A percentile compares a stretch with the other conserved stretches of the same genome.
These are phyloP conservation scores for Lactarius tabidus DNA, from an alignment of 768 basidiomycete species.

Conservation along the genomic window DNA sequence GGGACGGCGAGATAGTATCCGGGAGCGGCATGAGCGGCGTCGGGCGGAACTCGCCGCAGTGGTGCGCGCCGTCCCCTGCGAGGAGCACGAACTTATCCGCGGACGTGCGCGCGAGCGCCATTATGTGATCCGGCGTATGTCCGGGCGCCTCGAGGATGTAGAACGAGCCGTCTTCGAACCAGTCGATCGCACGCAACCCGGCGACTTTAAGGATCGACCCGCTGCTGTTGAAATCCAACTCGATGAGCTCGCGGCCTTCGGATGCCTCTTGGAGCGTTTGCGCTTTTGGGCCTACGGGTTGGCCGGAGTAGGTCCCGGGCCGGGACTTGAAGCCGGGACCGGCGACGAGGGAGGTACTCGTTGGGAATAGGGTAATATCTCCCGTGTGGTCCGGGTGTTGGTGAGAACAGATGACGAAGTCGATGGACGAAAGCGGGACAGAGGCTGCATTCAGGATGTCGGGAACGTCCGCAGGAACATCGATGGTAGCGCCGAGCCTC, in stretches of 20 bases:
- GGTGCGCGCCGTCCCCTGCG: background rate
- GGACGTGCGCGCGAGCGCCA: background rate
- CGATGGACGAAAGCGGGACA: background rate
- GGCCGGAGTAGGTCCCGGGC: background rate
- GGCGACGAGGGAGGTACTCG: background rate
- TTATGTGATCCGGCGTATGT: background rate
- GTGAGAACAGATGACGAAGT: background rate
- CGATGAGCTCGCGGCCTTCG: background rate
- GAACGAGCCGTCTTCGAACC: background rate
- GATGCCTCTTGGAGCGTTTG: background rate
- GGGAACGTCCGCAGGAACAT: background rate
- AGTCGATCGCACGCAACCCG: background rate
- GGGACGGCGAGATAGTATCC: background rate
- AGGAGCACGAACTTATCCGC: background rate
- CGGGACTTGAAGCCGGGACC: constrained; percentile 3
- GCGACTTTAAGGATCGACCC: background rate
- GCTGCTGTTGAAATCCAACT: background rate
- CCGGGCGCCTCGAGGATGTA: background rate
- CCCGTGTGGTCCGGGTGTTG: background rate
- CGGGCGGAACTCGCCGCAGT: background rate
- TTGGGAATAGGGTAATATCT: background rate
- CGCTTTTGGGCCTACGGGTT: background rate
- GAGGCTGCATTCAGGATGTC: background rate
- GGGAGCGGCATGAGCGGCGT: background rate
- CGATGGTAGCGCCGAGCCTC: background rate